Evolutionary conservation across 139 green algal genomes (phyloP).

Genomic region (Chlamydomonas sp.): DNA sequence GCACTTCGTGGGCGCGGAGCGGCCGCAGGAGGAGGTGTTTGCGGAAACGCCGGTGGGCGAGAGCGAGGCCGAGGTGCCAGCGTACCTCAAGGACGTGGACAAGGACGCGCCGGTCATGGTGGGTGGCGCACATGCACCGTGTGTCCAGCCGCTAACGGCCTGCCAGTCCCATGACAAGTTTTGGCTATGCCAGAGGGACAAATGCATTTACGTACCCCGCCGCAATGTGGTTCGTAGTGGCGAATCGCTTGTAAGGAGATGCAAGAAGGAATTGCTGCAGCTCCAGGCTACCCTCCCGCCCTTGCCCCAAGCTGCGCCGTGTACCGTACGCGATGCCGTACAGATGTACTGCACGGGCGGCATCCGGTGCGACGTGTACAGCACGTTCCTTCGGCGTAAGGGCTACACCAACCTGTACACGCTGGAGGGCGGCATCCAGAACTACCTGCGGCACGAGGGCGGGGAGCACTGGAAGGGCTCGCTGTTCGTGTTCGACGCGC

Average conservation of each 20-base stretch:
- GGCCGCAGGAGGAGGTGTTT: slow-evolving; percentile 88
- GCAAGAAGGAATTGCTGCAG: no score
- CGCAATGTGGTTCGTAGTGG: no score
- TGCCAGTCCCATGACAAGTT: not conserved
- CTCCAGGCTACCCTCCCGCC: no score
- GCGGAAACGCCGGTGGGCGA: slow-evolving; percentile 81
- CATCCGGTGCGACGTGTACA: slow-evolving; percentile 99
- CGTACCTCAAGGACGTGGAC: slow-evolving; percentile 59
- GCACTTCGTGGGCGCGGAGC: slow-evolving; percentile 90
- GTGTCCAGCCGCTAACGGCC: not conserved
- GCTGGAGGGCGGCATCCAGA: slow-evolving; percentile 91
- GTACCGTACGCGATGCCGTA: not conserved
- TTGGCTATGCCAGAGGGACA: no score
- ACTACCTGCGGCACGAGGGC: slow-evolving; percentile 78
- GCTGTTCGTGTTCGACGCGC: slow-evolving; percentile 97
- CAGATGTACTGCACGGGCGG: slow-evolving; percentile 99
- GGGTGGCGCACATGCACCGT: not conserved
- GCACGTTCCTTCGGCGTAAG: slow-evolving; percentile 85
- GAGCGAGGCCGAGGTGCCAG: slow-evolving; percentile 59
- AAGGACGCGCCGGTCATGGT: slow-evolving; percentile 85
- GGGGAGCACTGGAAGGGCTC: slow-evolving; percentile 87
- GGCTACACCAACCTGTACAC: slow-evolving; percentile 95
- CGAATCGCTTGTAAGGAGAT: no score
- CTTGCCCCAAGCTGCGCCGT: not conserved
- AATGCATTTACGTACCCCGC: no score